Base-by-base conservation (phyloP, 306 rosid genomes). In the Prunus mongolica region DNA sequence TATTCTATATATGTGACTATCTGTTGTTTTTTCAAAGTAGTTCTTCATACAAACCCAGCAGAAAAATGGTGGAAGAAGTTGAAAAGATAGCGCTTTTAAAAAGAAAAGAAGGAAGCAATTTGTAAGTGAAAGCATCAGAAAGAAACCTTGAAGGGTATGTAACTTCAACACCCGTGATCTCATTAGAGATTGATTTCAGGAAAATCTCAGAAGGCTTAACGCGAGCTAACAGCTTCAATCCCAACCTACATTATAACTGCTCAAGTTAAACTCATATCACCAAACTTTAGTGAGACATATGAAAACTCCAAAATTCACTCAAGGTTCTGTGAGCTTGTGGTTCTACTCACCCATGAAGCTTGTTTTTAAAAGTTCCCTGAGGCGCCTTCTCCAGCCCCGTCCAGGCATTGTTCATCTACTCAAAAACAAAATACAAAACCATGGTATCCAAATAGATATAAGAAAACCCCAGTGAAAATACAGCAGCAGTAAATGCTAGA, bases 181-280 rank as follows among this genome's bases (percentile, higher is more conserved):
- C 99, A 73, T 88, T 92, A 3, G 97, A 74, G 45, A 95, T 89
- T 4, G 99, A 89, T 74, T 87, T 89, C 82, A 95, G 84, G 75
- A 95, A 88, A 15, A 92, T 89, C 96, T 95, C 99, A 5, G 97
- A 88, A 3, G 99, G 99, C 80, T 87, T 87, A 65, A 95, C 98
- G 67, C 88, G 87, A 19, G 99, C 86, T 84, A 95, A 79, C 41
- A 92, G 93, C 90, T 84, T 73, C 84, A 90, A 45, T 57, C 97
- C 99, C 71, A 92, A 66, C 78, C 99, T 95, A 73, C 82, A 78
- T 75, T 38, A 85, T 68, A 69, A 67, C 15, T 49, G 57, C 64
- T 28, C 22, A 20, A 8, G 46, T 49, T 32, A 66, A 73, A 56
- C 32, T 15, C 72, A 27, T 11, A 65, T 52, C 49, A 62, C 34